These are phyloP conservation scores for Rhynchospora breviuscula DNA, from an alignment of 176 grass and related monocot genomes.

Conservation along the genomic window DNA sequence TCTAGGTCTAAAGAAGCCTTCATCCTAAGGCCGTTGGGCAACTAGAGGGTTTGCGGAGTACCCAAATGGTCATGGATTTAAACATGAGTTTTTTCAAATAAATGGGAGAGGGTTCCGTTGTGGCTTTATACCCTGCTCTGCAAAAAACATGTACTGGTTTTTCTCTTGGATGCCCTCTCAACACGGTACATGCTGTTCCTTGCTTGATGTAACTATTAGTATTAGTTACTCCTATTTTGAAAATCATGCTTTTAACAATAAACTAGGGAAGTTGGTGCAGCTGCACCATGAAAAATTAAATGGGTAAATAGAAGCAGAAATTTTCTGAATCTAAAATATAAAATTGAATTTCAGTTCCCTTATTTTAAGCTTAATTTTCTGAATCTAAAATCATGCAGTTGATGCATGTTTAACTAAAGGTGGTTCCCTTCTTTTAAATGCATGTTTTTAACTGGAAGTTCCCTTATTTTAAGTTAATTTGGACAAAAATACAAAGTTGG, in stretches of 20 bases:
- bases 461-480: neutral
- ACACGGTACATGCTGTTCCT: neutral
- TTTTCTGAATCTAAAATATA: neutral
- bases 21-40: slow-evolving; percentile 32
- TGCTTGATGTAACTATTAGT: neutral
- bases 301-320: neutral
- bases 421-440: no score
- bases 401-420: neutral
- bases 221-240: neutral
- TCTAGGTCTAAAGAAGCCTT: slow-evolving; percentile 40
- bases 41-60: slow-evolving; percentile 42
- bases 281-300: neutral
- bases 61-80: slow-evolving; percentile 44
- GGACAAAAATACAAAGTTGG: neutral
- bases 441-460: no score
- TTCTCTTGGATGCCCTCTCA: slow-evolving; percentile 50
- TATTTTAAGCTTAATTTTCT: neutral
- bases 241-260: neutral
- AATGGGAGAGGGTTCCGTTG: slow-evolving; percentile 34
- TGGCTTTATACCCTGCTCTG: slow-evolving; percentile 39
- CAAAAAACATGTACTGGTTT: slow-evolving; percentile 60
- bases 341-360: neutral
- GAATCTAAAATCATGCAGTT: neutral
- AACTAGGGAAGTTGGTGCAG: neutral
- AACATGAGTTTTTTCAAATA: slow-evolving; percentile 33